These are phyloP conservation scores for Ambrosia artemisiifolia DNA, from an alignment of 129 eudicot genomes.

Conservation along the genomic window DNA sequence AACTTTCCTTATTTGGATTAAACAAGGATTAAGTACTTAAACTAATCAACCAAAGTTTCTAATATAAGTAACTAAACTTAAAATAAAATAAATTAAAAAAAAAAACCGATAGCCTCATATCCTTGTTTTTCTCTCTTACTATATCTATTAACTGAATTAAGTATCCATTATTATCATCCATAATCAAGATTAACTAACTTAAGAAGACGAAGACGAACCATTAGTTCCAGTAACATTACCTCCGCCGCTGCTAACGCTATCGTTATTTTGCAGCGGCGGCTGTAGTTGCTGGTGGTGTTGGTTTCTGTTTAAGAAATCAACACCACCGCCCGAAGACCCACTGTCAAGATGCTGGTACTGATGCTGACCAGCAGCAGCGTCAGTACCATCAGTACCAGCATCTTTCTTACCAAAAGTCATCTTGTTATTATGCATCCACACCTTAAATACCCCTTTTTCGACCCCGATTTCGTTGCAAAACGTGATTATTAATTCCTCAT, in stretches of 20 bases:
- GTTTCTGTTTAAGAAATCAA: conserved; percentile 20
- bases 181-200: conserved; percentile 26
- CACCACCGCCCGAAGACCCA: conserved; percentile 28
- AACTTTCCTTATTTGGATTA: conserved; percentile 37
- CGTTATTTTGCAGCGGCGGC: background rate
- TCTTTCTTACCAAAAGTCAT: conserved; percentile 51
- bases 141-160: conserved; percentile 28
- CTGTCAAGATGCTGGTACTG: conserved; percentile 11
- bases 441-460: conserved; percentile 71
- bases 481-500: conserved; percentile 40
- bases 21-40: conserved; percentile 29
- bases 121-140: conserved; percentile 30
- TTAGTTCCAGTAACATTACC: conserved; percentile 44
- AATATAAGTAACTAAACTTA: conserved; percentile 15
- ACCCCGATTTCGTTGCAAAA: conserved; percentile 67
- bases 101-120: conserved; percentile 27
- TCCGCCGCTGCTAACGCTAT: conserved; percentile 27
- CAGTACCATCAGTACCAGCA: background rate
- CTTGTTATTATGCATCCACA: conserved; percentile 92
- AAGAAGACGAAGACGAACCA: conserved; percentile 67
- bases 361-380: too few relatives aligned
- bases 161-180: conserved; percentile 21
- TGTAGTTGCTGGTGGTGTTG: background rate
- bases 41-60: conserved; percentile 28
- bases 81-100: background rate